Evolutionary conservation across 768 basidiomycete species (phyloP), one percentile per base, ranked within the genome.

Genomic region (Suillus plorans): DNA sequence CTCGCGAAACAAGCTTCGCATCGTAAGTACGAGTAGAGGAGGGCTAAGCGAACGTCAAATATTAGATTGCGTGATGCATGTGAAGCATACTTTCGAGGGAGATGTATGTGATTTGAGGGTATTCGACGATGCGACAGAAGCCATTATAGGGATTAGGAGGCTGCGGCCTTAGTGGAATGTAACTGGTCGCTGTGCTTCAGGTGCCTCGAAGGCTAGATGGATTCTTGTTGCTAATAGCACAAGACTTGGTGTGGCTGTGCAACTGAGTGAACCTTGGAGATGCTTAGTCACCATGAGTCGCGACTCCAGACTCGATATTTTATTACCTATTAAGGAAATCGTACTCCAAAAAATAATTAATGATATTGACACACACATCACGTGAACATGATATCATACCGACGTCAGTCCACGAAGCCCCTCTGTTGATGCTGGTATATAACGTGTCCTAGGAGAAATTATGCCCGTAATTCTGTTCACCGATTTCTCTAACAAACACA

Each of bases 11-110:
- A 56, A 91, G 80, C 74, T 93, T 91, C 18, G 89, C 82, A 77
- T 92, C 90, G 75, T 92, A 92, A 1, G 90, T 91, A 25, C 91
- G 87, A 28, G 85, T 82, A 73, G 89, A 85, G 12, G 86, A 84
- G 45, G 83, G 76, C 85, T 83, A 20, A 28, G 47, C 34, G 39
- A 49, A 66, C 52, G 64, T 65, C 53, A 62, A 64, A 61, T 41
- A 18, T 60, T 31, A 62, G 34, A 69, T 44, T 62, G 42, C 34
- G 62, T 44, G 18, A 67, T 34, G 10, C 62, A 37, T 47, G 22
- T 57, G 56, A 44, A 61, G 50, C 65, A 52, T 65, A 74, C 78
- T 70, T 78, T 78, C 60, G 77, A 68, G 9, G 77, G 77, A 4
- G 79, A 78, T 31, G 77, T 67, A 44, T 76, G 62, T 69, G 70